phyloP scores from a whole-genome alignment of 2,329 filamentous ascomycete species.

The Aspergillus brasiliensis region DNA sequence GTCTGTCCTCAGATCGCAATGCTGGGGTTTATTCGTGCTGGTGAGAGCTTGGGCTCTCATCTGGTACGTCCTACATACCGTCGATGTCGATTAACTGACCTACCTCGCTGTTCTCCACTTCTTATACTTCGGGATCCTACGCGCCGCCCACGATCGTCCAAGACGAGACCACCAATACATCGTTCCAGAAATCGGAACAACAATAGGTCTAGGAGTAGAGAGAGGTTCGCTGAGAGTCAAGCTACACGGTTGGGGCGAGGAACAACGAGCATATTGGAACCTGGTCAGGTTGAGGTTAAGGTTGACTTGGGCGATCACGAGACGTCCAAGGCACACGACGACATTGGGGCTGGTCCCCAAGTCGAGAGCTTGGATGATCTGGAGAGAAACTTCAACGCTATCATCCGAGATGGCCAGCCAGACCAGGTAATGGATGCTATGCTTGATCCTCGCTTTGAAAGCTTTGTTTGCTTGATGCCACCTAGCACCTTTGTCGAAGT shows the following conservation, averaged over 20 bases:
- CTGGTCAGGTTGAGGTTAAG: neutral
- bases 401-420: conserved; percentile 42
- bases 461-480: conserved; percentile 48
- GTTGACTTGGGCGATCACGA: neutral
- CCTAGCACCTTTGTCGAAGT: conserved; percentile 64
- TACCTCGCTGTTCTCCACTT: conserved; percentile 10
- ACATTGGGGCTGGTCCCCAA: neutral
- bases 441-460: conserved; percentile 32
- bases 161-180: neutral
- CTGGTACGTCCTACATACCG: conserved; percentile 28
- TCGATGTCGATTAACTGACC: conserved; percentile 18
- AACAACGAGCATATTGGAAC: conserved; percentile 4
- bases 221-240: neutral
- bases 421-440: conserved; percentile 43
- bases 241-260: neutral
- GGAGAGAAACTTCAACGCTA: conserved; percentile 25
- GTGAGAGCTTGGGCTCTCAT: conserved; percentile 34
- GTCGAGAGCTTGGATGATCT: conserved; percentile 1
- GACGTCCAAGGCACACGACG: neutral
- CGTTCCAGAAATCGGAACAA: neutral
- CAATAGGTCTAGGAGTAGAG: neutral
- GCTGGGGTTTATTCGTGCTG: conserved; percentile 25
- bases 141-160: neutral
- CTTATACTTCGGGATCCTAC: conserved; percentile 8
- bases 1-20: conserved; percentile 11